Evolutionary conservation across 2,329 filamentous ascomycete genomes (phyloP).

Genomic region (Coniella lustricola): DNA sequence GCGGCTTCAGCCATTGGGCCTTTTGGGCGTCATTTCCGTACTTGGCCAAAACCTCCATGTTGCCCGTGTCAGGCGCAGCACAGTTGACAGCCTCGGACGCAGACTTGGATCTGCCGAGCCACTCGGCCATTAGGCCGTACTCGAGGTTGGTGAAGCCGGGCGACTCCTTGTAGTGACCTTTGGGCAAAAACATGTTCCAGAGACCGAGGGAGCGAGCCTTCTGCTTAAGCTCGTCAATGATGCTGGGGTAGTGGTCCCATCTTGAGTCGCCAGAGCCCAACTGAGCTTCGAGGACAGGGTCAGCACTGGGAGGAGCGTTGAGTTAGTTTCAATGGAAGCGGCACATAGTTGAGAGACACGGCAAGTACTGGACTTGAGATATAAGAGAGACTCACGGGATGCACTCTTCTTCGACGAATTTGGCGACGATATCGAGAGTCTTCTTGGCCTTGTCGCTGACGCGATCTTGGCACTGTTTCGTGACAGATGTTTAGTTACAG

Average conservation of each 20-base stretch:
- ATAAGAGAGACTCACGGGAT: slow-evolving; percentile 52
- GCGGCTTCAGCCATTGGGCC: slow-evolving; percentile 70
- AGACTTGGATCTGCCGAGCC: slow-evolving; percentile 75
- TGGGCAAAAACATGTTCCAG: slow-evolving; percentile 98
- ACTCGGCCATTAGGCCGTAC: slow-evolving; percentile 96
- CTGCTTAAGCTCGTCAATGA: slow-evolving; percentile 84
- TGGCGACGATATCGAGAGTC: slow-evolving; percentile 81
- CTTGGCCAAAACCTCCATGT: slow-evolving; percentile 92
- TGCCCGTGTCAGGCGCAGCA: slow-evolving; percentile 84
- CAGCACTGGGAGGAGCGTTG: slow-evolving; percentile 46
- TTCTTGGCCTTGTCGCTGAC: slow-evolving; percentile 81
- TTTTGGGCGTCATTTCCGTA: slow-evolving; percentile 85
- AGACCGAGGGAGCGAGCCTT: slow-evolving; percentile 77
- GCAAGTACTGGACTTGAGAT: neutral
- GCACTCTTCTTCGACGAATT: slow-evolving; percentile 96
- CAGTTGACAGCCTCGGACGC: slow-evolving; percentile 88
- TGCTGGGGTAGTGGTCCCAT: slow-evolving; percentile 71
- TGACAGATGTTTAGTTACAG: neutral
- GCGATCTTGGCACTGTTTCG: slow-evolving; percentile 38
- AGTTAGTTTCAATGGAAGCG: too few species aligned
- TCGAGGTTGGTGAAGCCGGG: slow-evolving; percentile 93
- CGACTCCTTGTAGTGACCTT: slow-evolving; percentile 90
- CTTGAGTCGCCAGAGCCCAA: slow-evolving; percentile 67
- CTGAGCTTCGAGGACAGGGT: slow-evolving; percentile 73
- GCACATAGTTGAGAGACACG: too few species aligned